Evolutionary conservation across 306 rosid species (phyloP).

Genomic region (Ammopiptanthus mongolicus): DNA sequence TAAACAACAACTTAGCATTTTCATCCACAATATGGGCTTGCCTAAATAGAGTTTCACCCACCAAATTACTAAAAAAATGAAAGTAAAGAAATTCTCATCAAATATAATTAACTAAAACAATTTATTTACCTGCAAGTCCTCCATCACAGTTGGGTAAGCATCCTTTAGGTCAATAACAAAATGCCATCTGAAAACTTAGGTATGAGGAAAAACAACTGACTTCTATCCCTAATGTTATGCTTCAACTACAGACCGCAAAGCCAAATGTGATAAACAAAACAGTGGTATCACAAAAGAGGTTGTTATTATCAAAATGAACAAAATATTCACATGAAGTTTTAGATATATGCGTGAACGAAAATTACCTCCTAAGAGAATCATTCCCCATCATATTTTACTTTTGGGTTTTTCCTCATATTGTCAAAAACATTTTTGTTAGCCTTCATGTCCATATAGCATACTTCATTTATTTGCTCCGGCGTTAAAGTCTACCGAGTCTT

Average conservation of each 20-base stretch:
- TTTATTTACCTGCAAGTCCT: too few species aligned
- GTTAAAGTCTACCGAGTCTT: slow-evolving; percentile 80
- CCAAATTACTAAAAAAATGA: too few species aligned
- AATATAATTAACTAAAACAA: too few species aligned
- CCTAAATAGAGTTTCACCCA: too few species aligned
- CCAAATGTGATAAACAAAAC: slow-evolving; percentile 25
- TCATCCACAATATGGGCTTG: too few species aligned
- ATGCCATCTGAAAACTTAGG: slow-evolving; percentile 89
- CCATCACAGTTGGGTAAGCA: slow-evolving; percentile 43
- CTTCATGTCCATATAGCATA: slow-evolving; percentile 70
- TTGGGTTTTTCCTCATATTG: slow-evolving; percentile 79
- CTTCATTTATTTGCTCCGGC: slow-evolving; percentile 77
- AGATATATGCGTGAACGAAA: too few species aligned
- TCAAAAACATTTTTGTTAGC: slow-evolving; percentile 88
- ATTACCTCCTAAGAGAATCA: slow-evolving; percentile 84
- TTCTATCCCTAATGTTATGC: slow-evolving; percentile 70
- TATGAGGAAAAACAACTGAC: slow-evolving; percentile 56
- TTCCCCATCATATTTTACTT: slow-evolving; percentile 78
- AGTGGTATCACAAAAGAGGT: neutral
- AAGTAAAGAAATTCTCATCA: too few species aligned
- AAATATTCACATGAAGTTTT: too few species aligned
- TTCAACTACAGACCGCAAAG: slow-evolving; percentile 63
- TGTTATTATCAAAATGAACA: neutral
- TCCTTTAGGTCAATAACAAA: slow-evolving; percentile 54
- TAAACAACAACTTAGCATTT: too few species aligned